These are phyloP conservation scores for Groenewaldozyma auringiensis DNA, from an alignment of 1,139 yeast species.

Conservation along the genomic window DNA sequence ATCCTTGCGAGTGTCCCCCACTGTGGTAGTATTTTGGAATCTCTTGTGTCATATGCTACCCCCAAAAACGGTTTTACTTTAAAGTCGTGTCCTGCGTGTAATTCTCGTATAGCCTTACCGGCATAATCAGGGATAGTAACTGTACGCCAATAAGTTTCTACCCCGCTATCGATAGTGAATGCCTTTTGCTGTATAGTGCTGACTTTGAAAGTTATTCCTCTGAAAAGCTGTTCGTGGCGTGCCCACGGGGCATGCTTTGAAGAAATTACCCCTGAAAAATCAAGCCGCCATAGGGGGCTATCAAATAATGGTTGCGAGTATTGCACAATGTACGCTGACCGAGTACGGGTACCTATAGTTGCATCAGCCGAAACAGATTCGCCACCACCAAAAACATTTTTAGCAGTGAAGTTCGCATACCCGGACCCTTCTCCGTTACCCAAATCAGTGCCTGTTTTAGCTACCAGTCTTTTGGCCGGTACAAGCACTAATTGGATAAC, in stretches of 20 bases:
- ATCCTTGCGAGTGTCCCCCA: conserved; percentile 48
- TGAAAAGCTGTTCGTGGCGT: conserved; percentile 50
- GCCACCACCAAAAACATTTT: conserved; percentile 21
- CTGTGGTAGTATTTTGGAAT: conserved; percentile 31
- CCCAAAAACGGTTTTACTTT: conserved; percentile 32
- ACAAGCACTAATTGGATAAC: not conserved
- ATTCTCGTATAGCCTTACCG: conserved; percentile 25
- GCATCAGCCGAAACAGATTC: conserved; percentile 19
- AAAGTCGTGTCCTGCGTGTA: conserved; percentile 32
- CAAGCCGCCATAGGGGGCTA: conserved; percentile 47
- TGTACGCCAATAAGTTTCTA: conserved; percentile 57
- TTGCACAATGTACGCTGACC: conserved; percentile 51
- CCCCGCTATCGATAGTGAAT: conserved; percentile 40
- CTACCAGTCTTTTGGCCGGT: conserved; percentile 14
- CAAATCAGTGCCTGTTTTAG: conserved; percentile 18
- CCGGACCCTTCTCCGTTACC: conserved; percentile 58
- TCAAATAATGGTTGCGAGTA: conserved; percentile 51
- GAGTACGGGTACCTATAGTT: conserved; percentile 48
- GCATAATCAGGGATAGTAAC: conserved; percentile 37
- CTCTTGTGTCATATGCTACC: conserved; percentile 28
- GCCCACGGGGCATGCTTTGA: conserved; percentile 63
- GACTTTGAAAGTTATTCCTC: conserved; percentile 52
- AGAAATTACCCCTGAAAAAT: conserved; percentile 49
- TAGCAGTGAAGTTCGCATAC: conserved; percentile 32
- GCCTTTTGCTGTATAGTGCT: conserved; percentile 15